A percentile compares a stretch with the other conserved stretches of the same genome.
Evolutionary conservation across 192 early-diverging fungal species (phyloP).

Genomic region (Ambispora gerdemannii): DNA sequence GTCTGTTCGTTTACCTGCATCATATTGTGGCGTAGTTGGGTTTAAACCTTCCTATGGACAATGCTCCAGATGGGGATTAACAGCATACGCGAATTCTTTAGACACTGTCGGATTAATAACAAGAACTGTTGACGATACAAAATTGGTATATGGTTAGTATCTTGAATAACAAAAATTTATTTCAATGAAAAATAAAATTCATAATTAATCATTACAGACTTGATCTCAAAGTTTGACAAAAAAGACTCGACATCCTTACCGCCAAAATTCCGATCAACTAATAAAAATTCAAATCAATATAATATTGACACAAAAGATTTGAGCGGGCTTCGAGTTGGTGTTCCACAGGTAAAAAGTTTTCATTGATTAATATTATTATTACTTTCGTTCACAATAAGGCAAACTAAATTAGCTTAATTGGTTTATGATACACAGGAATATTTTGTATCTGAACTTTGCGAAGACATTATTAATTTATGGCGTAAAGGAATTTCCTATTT

Average conservation of each 20-base stretch:
- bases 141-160: slow-evolving; percentile 54
- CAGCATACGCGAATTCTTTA: slow-evolving; percentile 82
- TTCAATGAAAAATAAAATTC: background rate
- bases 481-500: slow-evolving; percentile 53
- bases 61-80: slow-evolving; percentile 78
- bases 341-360: slow-evolving; percentile 46
- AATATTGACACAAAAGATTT: slow-evolving; percentile 28
- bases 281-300: background rate
- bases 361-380: slow-evolving; percentile 30
- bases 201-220: slow-evolving; percentile 39
- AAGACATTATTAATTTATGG: slow-evolving; percentile 57
- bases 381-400: slow-evolving; percentile 20
- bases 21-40: slow-evolving; percentile 90
- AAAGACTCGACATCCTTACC: slow-evolving; percentile 67
- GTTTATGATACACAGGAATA: slow-evolving; percentile 71
- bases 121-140: slow-evolving; percentile 54
- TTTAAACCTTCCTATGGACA: slow-evolving; percentile 92
- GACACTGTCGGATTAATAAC: slow-evolving; percentile 86
- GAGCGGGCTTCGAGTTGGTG: slow-evolving; percentile 57
- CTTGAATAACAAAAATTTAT: background rate
- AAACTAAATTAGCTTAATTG: too few species aligned
- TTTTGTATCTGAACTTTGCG: slow-evolving; percentile 69
- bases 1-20: slow-evolving; percentile 87
- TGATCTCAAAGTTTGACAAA: slow-evolving; percentile 53
- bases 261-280: slow-evolving; percentile 34